phyloP scores from a whole-genome alignment of 2,329 filamentous ascomycete species.

The Fusarium sp. region DNA sequence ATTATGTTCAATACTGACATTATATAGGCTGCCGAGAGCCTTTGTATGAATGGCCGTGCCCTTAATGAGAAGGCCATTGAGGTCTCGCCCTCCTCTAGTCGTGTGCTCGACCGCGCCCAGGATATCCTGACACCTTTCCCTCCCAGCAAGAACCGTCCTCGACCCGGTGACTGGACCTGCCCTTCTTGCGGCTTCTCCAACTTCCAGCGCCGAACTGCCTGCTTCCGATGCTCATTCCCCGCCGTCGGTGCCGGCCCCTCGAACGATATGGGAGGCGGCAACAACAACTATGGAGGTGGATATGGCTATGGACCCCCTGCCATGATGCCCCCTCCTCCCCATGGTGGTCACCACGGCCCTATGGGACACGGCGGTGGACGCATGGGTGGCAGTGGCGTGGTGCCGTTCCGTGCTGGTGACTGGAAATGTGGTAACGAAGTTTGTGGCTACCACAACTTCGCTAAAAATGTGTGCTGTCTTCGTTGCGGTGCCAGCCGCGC shows the following conservation, averaged over 20 bases:
- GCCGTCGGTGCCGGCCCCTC: constrained; percentile 83
- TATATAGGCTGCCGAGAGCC: constrained; percentile 87
- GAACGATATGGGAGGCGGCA: constrained; percentile 73
- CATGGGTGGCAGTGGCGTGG: constrained; percentile 84
- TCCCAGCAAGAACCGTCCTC: constrained; percentile 96
- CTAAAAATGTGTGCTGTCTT: constrained; percentile 98
- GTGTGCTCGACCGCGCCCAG: constrained; percentile 92
- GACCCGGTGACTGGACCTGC: constrained; percentile 98
- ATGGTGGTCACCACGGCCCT: constrained; percentile 69
- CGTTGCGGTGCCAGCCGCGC: constrained; percentile 95
- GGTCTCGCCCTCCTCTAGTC: constrained; percentile 96
- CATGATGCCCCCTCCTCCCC: constrained; percentile 83
- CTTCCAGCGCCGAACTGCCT: constrained; percentile 97
- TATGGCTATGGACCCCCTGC: constrained; percentile 73
- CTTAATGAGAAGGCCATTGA: constrained; percentile 99
- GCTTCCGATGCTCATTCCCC: constrained; percentile 99
- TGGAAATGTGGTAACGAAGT: constrained; percentile 99
- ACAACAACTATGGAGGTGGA: constrained; percentile 69
- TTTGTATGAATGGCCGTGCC: constrained; percentile 99
- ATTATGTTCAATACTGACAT: constrained; percentile 22
- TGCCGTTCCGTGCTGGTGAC: constrained; percentile 97
- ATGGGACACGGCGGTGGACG: constrained; percentile 71
- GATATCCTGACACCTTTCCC: constrained; percentile 98
- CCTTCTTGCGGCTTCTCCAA: constrained; percentile 99
- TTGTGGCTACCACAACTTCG: constrained; percentile 99